Evolutionary conservation across 192 early-diverging fungal genomes (phyloP), one percentile per base, ranked within the genome.

Genomic region (Coemansia sp.): DNA sequence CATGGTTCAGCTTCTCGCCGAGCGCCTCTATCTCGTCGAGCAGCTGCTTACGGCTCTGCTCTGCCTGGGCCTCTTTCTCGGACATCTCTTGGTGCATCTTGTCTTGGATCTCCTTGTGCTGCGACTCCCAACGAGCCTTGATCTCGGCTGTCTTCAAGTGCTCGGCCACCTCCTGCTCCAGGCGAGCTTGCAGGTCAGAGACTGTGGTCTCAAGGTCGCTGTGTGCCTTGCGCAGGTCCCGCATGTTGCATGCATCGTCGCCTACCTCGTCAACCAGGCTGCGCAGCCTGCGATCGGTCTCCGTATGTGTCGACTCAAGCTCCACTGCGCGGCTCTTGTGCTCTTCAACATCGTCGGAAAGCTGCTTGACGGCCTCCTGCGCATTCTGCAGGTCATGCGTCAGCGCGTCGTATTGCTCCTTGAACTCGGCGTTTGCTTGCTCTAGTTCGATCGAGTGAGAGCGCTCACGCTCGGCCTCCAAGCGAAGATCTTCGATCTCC

Each of bases 401-500:
- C 41, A 75, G 63, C 48, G 48, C 19, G 38, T 69, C 75, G 80
- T 69, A 89, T 87, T 32, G 91, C 81, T 53, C 86, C 86, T 57
- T 89, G 82, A 59, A 91, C 56, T 73, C 81, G 43, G 58, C 64
- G 58, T 74, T 82, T 32, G 81, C 74, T 62, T 78, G 62, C 63
- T 82, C 73, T 45, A 82, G 66, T 57, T 77, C 71, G 20, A 67
- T 46, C 64, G 85, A 85, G 73, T 91, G 90, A 32, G 74, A 61
- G 13, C 61, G 50, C 64, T 91, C 89, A 32, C 90, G 86, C 69
- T 95, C 92, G 33, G 82, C 69, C 65, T 92, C 90, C 62, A 87
- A 82, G 15, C 85, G 80, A 36, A 91, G 70, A 59, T 95, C 92
- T 73, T 93, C 90, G 11, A 89, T 84, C 67, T 93, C 93, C 43